Evolutionary conservation across 108 stramenopile genomes (phyloP), one percentile per base, ranked within the genome.

Genomic region (Nannochloropsis salina): DNA sequence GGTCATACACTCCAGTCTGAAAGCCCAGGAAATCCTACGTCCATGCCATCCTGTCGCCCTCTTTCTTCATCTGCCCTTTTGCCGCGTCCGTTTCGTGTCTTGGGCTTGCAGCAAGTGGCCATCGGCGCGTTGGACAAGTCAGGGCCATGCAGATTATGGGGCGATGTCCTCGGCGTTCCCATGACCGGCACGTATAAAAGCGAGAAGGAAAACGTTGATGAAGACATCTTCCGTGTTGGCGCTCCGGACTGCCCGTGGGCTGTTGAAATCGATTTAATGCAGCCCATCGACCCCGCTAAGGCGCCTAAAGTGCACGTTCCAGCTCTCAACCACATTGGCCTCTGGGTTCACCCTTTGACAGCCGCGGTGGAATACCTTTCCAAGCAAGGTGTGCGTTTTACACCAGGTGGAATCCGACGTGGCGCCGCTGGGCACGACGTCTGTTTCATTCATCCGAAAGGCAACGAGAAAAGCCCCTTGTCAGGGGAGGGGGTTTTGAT

Each of bases 221-320:
- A 99, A 90, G 97, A 98, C 89, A 96, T 98, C n/a, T 82, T 98
- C 44, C 79, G 86, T 22, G 82, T 98, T 41, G 98, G 98, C 9
- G 83, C 84, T 5, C 41, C 22, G 22, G 81, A 40, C 40, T 89
- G 92, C 40, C 94, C 94, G 6, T 90, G 86, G 84, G 90, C 91
- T 1, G 97, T 98, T 3, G 98, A 99, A 89, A 89, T 99, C 9
- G 98, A 99, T 89, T 81, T 99, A 61, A 99, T 99, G 98, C 94
- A 94, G 86, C 98, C 98, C 0, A 86, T 99, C 22, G 96, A 97
- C 91, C 85, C 91, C 22, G 45, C 86, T 6, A 93, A 81, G 86
- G 74, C 44, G 51, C 86, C 86, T 83, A 92, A 96, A 93, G 96
- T 98, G 8, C 96, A 98, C 84, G 80, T 92, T 9, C 98, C 97